Base-by-base conservation (phyloP, 257 asterid species). In the Coffea canephora region DNA sequence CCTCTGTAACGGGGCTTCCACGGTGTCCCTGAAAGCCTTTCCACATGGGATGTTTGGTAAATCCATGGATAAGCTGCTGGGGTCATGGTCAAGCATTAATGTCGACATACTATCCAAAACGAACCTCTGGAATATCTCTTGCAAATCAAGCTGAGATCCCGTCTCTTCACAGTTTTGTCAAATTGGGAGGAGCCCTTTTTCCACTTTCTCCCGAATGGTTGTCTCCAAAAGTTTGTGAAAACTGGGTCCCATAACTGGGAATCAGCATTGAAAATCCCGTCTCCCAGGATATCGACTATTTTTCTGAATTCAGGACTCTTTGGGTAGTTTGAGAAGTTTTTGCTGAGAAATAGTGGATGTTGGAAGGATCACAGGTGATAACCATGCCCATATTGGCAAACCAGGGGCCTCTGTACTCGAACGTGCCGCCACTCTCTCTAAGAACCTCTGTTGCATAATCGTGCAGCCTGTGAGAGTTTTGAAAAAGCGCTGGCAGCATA, bases 171-270 rank as follows among this genome's bases (percentile, higher is more conserved):
- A 54, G 8, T 19, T 34, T 54, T 75, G 39, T 25, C 59, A 45
- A 8, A 41, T 21, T 7, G 78, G 52, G 23, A 57, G 34, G 50
- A 74, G 8, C 55, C 69, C 69, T 13, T 39, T 36, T 43, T 43
- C 71, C 79, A 75, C 23, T n/a, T 75, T 57, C 59, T 59, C 61
- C 79, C 69, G 61, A 59, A n/a, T 61, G 61, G 70, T 75, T 23
- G 19, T 21, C 54, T 57, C 52, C 3, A 54, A 41, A 39, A 61
- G n/a, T 27, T 43, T 39, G 23, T 75, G 71, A n/a, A 59, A 75
- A 46, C 27, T 45, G 3, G 4, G 79, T n/a, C 78, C 78, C 21
- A 31, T 31, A 31, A 31, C 31, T 31, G 31, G 0, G 31, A 31
- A 31, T 31, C 31, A 31, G 31, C 31, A 1, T 31, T 1, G 31